Evolutionary conservation across 2,329 filamentous ascomycete genomes (phyloP).

Genomic region (Phialocephala subalpina): DNA sequence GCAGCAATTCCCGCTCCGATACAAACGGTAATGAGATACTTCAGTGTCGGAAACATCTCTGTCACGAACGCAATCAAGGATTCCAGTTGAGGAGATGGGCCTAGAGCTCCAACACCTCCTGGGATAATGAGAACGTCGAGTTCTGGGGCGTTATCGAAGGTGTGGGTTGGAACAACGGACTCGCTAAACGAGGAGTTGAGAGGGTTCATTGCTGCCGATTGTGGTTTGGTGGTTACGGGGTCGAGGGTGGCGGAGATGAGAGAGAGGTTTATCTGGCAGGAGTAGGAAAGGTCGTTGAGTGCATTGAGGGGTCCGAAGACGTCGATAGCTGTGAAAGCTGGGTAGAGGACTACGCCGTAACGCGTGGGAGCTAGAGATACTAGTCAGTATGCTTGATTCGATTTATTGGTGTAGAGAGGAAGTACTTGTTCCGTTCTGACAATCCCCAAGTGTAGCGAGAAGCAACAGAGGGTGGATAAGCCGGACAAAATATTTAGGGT

Average conservation of each 20-base stretch:
- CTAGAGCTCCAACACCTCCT: slow-evolving; percentile 12
- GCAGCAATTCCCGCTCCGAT: slow-evolving; percentile 69
- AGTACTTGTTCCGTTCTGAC: too few relatives aligned
- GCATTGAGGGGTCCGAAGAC: not conserved
- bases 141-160: slow-evolving; percentile 9
- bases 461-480: too few relatives aligned
- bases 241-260: not conserved
- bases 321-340: too few relatives aligned
- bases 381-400: too few relatives aligned
- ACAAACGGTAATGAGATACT: slow-evolving; percentile 70
- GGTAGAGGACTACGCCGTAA: too few relatives aligned
- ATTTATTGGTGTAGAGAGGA: too few relatives aligned
- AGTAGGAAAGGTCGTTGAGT: not conserved
- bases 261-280: not conserved
- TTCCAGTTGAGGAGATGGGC: slow-evolving; percentile 37
- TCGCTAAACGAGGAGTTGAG: slow-evolving; percentile 9
- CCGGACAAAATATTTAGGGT: too few relatives aligned
- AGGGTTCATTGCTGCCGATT: not conserved
- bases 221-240: not conserved
- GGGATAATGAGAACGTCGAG: slow-evolving; percentile 20
- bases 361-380: too few relatives aligned
- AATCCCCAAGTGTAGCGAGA: too few relatives aligned
- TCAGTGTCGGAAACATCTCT: slow-evolving; percentile 49
- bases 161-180: slow-evolving; percentile 15
- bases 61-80: slow-evolving; percentile 55